Conservation (phyloP, 139 green algal species). For the Pleodorina starrii region DNA sequence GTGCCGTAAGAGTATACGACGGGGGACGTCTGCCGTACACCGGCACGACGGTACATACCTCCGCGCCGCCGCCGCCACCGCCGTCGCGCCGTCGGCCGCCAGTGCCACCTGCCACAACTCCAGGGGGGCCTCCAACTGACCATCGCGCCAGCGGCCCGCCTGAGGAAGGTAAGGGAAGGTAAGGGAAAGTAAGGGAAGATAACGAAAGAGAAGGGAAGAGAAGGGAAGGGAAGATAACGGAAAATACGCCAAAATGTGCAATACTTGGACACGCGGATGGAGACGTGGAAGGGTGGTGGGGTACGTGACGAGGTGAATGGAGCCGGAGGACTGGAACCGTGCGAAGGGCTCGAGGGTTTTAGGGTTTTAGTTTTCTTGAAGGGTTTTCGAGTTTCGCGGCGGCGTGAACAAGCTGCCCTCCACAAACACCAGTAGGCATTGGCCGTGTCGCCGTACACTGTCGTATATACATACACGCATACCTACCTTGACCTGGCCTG, state of each 20-base stretch:
- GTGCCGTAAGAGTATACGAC: no score
- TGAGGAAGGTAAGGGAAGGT: background rate
- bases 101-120: conserved; percentile 80
- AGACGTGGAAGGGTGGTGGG: background rate
- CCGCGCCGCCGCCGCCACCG: conserved; percentile 73
- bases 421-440: no score
- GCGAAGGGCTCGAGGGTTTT: no score
- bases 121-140: conserved; percentile 70
- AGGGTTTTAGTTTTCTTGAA: no score
- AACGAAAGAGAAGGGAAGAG: background rate
- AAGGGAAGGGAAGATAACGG: background rate
- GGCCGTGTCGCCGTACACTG: no score
- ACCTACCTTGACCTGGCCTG: conserved; percentile 70
- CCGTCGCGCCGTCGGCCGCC: conserved; percentile 76
- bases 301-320: no score
- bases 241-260: no score
- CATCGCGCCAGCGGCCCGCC: conserved; percentile 77
- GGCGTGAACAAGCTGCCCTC: no score
- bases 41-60: background rate
- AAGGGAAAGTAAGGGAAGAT: background rate
- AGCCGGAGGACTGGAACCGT: no score
- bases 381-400: no score
- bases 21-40: no score
- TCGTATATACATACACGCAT: no score
- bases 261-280: background rate